Conservation (phyloP, 345 rosid genomes). For the Boechera stricta region DNA sequence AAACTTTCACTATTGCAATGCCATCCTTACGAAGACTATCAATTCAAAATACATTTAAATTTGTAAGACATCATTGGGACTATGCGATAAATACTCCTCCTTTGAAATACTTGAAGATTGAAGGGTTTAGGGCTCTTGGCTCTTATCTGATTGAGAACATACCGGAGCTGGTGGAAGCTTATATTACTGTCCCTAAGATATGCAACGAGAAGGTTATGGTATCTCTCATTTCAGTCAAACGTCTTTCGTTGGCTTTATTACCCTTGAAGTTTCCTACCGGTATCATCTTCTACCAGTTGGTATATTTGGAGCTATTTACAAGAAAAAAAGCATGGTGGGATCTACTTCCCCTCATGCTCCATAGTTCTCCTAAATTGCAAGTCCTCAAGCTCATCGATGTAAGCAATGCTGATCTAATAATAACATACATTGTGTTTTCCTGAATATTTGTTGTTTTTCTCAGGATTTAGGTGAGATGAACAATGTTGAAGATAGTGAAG, state of each 20-base stretch:
- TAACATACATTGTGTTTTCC: too few relatives aligned
- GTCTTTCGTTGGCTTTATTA: not conserved
- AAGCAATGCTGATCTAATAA: too few relatives aligned
- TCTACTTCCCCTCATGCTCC: not conserved
- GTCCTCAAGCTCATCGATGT: conserved; percentile 4
- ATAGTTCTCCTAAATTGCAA: not conserved
- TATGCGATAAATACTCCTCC: not conserved
- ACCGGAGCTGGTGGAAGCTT: not conserved
- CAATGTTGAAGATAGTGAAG: too few relatives aligned
- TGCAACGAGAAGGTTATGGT: not conserved
- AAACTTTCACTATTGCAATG: not conserved
- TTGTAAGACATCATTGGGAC: not conserved
- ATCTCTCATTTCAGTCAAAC: not conserved
- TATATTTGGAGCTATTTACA: not conserved
- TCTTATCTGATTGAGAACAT: not conserved
- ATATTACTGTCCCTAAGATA: not conserved
- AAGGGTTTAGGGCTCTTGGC: not conserved
- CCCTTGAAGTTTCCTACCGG: too few relatives aligned
- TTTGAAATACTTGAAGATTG: not conserved
- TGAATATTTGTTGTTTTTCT: too few relatives aligned
- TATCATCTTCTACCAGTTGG: not conserved
- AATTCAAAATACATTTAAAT: too few relatives aligned
- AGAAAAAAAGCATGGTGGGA: not conserved
- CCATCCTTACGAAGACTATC: not conserved
- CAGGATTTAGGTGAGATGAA: too few relatives aligned